phyloP scores from a whole-genome alignment of 495 filamentous ascomycete genomes.

The Podospora pseudopauciseta region DNA sequence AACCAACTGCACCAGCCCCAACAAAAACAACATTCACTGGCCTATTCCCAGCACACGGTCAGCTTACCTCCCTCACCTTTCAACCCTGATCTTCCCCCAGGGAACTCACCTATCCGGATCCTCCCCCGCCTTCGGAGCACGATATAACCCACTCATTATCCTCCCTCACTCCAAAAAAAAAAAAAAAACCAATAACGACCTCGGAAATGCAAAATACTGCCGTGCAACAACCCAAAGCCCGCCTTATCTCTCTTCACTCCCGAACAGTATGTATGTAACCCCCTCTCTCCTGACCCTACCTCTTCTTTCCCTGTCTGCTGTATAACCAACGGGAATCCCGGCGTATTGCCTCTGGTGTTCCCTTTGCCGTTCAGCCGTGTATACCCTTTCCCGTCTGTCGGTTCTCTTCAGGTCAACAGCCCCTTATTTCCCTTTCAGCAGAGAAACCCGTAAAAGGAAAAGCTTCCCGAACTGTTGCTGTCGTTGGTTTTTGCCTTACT shows the following conservation, averaged over 20 bases:
- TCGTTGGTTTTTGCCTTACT: neutral
- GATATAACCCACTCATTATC: constrained; percentile 10
- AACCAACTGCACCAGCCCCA: constrained; percentile 57
- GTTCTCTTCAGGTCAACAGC: neutral
- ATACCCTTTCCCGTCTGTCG: neutral
- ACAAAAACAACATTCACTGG: constrained; percentile 53
- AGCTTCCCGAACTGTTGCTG: neutral
- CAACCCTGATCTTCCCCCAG: neutral
- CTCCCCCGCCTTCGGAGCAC: constrained; percentile 16
- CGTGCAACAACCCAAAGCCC: neutral
- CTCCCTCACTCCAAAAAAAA: neutral
- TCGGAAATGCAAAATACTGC: neutral
- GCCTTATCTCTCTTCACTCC: neutral
- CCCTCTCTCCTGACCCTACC: neutral
- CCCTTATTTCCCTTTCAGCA: neutral
- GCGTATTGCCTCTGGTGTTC: neutral
- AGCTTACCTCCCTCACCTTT: constrained; percentile 3
- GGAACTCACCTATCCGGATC: constrained; percentile 26
- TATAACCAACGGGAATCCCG: neutral
- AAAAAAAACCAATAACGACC: neutral
- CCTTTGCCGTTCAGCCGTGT: neutral
- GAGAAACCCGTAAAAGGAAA: neutral
- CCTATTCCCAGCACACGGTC: constrained; percentile 23
- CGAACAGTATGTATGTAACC: neutral
- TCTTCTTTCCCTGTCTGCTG: neutral